These are phyloP conservation scores for Volvariella volvacea DNA, from an alignment of 1,284 basidiomycete genomes.

Conservation along the genomic window DNA sequence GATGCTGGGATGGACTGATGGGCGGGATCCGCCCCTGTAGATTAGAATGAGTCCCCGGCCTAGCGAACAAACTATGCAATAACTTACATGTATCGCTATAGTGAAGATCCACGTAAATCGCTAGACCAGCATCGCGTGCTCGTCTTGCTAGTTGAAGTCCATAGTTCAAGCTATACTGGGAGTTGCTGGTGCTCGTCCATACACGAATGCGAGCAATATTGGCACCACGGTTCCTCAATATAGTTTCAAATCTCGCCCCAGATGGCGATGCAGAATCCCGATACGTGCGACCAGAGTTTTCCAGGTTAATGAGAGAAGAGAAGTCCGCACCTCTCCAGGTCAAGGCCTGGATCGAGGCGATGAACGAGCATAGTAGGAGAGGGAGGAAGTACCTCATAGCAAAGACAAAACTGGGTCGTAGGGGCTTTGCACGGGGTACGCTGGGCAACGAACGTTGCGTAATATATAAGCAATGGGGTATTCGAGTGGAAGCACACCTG, in stretches of 20 bases:
- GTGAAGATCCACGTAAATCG: constrained; percentile 52
- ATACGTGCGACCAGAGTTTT: constrained; percentile 41
- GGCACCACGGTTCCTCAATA: constrained; percentile 45
- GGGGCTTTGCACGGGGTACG: too few species aligned
- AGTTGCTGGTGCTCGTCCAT: constrained; percentile 48
- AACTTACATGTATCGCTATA: constrained; percentile 56
- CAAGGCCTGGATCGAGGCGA: constrained; percentile 26
- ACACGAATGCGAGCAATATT: constrained; percentile 55
- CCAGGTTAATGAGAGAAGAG: constrained; percentile 49
- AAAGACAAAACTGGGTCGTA: too few species aligned
- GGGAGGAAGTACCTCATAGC: constrained; percentile 1
- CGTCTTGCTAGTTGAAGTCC: constrained; percentile 51
- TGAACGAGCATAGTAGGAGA: constrained; percentile 14
- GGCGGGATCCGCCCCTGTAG: constrained; percentile 54
- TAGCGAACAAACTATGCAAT: background rate
- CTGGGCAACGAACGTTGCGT: too few species aligned
- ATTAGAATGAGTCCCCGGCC: background rate
- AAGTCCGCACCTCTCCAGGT: constrained; percentile 54
- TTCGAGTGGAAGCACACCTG: too few species aligned
- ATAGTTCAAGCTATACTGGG: constrained; percentile 47
- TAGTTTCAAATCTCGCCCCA: constrained; percentile 42
- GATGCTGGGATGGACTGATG: constrained; percentile 52
- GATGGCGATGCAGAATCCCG: constrained; percentile 31
- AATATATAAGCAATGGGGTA: too few species aligned
- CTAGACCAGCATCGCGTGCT: constrained; percentile 49